Evolutionary conservation across 257 asterid species (phyloP).

Genomic region (Gardenia jasminoides): DNA sequence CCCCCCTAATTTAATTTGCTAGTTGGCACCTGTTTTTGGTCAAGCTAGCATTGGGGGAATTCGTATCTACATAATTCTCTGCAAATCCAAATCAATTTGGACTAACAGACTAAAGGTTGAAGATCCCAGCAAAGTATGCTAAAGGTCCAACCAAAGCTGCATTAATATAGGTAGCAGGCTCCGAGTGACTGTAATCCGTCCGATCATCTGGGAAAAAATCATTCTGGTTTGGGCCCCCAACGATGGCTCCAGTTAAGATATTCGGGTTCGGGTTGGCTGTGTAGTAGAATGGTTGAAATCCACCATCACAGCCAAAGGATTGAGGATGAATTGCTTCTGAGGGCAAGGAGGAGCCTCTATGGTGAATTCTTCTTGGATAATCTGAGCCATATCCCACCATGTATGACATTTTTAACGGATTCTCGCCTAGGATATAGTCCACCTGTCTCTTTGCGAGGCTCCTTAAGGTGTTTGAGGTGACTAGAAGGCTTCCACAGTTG

Average conservation of each 20-base stretch:
- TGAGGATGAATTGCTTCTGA: slow-evolving; percentile 45
- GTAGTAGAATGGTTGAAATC: slow-evolving; percentile 58
- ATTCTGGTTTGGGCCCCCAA: slow-evolving; percentile 84
- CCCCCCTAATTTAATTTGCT: background rate
- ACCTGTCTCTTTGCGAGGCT: slow-evolving; percentile 65
- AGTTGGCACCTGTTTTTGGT: background rate
- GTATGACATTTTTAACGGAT: slow-evolving; percentile 78
- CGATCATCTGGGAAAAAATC: slow-evolving; percentile 75
- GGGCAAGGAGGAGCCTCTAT: slow-evolving; percentile 81
- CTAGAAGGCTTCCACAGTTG: slow-evolving; percentile 49
- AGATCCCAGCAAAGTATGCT: slow-evolving; percentile 58
- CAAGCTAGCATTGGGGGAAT: background rate
- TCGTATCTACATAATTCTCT: background rate
- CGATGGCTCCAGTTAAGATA: slow-evolving; percentile 56
- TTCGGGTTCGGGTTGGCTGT: slow-evolving; percentile 63
- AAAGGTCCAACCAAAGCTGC: slow-evolving; percentile 85
- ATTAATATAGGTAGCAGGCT: slow-evolving; percentile 83
- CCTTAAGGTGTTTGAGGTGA: slow-evolving; percentile 43
- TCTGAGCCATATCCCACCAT: slow-evolving; percentile 80
- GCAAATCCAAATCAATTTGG: background rate
- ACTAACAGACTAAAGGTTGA: no score
- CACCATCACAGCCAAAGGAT: slow-evolving; percentile 60
- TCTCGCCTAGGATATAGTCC: slow-evolving; percentile 75
- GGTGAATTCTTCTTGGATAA: slow-evolving; percentile 71
- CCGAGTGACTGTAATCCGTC: slow-evolving; percentile 64